phyloP scores from a whole-genome alignment of 164 flowering plant genomes.

The Vitis riparia region DNA sequence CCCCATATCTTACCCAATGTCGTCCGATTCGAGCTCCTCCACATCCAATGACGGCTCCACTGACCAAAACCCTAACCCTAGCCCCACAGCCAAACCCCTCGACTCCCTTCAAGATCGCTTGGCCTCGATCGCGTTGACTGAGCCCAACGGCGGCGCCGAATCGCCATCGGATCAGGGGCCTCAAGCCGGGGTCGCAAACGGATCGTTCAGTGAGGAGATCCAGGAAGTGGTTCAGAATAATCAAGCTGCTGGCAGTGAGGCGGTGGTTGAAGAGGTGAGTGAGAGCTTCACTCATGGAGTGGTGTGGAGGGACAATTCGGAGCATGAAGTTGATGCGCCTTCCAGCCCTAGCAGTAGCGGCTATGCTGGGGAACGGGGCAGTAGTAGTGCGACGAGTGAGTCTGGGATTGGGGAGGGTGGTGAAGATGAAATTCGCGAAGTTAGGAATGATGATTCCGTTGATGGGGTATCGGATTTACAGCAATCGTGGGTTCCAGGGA shows the following conservation, averaged over 20 bases:
- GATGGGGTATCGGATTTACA: constrained; percentile 30
- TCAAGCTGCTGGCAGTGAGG: constrained; percentile 1
- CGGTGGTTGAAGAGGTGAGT: constrained; percentile 13
- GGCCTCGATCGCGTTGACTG: constrained; percentile 22
- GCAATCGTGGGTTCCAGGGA: constrained; percentile 52
- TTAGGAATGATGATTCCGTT: constrained; percentile 16
- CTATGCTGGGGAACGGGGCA: constrained; percentile 86
- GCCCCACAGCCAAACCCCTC: constrained; percentile 15
- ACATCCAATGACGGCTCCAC: constrained; percentile 18
- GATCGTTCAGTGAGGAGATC: constrained; percentile 4
- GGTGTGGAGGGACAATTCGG: constrained; percentile 34
- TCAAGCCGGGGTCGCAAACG: constrained; percentile 1
- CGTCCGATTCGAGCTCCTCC: constrained; percentile 33
- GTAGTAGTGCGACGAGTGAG: constrained; percentile 47
- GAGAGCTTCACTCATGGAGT: constrained; percentile 6
- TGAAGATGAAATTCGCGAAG: constrained; percentile 37
- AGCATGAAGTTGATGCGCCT: constrained; percentile 41
- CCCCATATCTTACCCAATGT: constrained; percentile 16
- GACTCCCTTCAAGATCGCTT: constrained; percentile 29
- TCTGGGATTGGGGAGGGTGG: constrained; percentile 48
- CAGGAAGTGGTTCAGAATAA: constrained; percentile 9
- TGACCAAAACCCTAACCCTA: constrained; percentile 31
- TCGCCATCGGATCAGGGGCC: not conserved
- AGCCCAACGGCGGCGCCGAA: constrained; percentile 1
- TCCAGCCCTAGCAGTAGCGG: constrained; percentile 90